Evolutionary conservation across 2,329 filamentous ascomycete species (phyloP), one percentile per base, ranked within the genome.

Genomic region (Ophiognomonia clavigignenti-juglandacearum): DNA sequence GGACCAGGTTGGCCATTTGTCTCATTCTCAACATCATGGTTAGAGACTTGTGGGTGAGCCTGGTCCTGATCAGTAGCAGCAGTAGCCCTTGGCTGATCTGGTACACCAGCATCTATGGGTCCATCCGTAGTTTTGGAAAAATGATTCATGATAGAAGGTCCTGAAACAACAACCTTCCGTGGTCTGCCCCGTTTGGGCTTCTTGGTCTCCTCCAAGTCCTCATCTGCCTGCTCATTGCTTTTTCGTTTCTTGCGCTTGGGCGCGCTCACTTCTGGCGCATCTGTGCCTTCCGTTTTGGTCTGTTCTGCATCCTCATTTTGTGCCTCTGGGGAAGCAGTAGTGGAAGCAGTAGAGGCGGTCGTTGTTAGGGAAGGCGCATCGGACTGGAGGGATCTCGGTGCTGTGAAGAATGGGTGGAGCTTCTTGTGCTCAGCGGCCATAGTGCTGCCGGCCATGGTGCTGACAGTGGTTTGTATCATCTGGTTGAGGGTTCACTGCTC

Each of bases 371-470:
- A 20, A 22, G 8, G 11, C 4, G 39, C 10, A 14, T 49, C 50
- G 13, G 38, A 34, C 22, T 39, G 32, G 43, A 35, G 19, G 31
- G 48, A 40, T 49, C 56, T 60, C 20, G 62, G 60, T 2, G 64
- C 53, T 1, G 57, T 57, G 57, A 81, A 80, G 62, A 81, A 79
- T 16, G 78, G 77, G 54, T 81, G 78, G 31, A 80, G 57, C 53
- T 75, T 77, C 56, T 70, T 72, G 20, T 59, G 55, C 32, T 61
- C 57, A 45, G 66, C 66, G 50, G 57, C 59, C 43, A 62, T 53
- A 47, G 59, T 64, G 57, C 66, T 63, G 45, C 66, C 66, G 53
- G 64, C 63, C 75, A 78, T 79, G 40, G 60, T 66, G 56, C 64
- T 63, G 45, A 70, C 60, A 48, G 67, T 55, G 36, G 69, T 57